phyloP scores from a whole-genome alignment of 1,284 basidiomycete genomes.

The Waitea zeae region DNA sequence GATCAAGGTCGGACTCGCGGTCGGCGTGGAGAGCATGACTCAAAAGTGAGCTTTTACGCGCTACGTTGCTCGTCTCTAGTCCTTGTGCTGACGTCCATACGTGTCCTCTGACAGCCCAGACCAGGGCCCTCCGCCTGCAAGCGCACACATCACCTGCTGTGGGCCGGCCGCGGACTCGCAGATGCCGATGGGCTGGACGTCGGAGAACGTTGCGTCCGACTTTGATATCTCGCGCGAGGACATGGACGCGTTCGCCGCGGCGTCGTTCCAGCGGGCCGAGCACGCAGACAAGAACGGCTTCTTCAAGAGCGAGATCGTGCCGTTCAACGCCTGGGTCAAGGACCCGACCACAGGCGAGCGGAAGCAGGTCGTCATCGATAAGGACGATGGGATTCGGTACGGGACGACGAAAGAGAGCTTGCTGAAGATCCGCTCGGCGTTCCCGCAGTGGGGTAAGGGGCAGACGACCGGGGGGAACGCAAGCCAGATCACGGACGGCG shows the following conservation, averaged over 20 bases:
- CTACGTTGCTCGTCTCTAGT: not conserved
- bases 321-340: conserved; percentile 56
- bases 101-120: too few species aligned
- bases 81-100: not conserved
- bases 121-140: not conserved
- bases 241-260: conserved; percentile 80
- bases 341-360: too few species aligned
- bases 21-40: conserved; percentile 43
- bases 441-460: conserved; percentile 57
- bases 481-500: conserved; percentile 94
- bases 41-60: conserved; percentile 33
- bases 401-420: conserved; percentile 84
- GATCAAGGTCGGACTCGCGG: conserved; percentile 72
- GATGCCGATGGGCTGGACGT: conserved; percentile 90
- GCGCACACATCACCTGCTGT: not conserved
- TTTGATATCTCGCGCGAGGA: conserved; percentile 55
- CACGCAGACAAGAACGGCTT: conserved; percentile 38
- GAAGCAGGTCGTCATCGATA: too few species aligned
- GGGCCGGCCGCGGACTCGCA: not conserved
- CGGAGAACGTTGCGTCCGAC: conserved; percentile 84
- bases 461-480: conserved; percentile 91
- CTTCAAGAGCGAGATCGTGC: conserved; percentile 87
- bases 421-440: conserved; percentile 87
- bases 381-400: conserved; percentile 87
- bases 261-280: conserved; percentile 74